Evolutionary conservation across 495 filamentous ascomycete species (phyloP).

Genomic region (Astrothelium subdiscretum): DNA sequence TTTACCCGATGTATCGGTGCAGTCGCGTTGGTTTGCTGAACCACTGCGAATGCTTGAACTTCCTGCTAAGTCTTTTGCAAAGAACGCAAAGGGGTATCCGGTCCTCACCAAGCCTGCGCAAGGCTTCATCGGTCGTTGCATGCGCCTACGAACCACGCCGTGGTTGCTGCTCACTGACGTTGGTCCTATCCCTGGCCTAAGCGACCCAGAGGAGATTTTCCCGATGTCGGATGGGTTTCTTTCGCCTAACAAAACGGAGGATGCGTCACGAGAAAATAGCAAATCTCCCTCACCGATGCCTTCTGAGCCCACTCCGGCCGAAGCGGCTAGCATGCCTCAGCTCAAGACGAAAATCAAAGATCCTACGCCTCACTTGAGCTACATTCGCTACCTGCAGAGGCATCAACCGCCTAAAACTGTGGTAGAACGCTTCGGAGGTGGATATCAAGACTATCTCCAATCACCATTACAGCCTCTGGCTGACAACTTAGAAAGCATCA

Average conservation of each 20-base stretch:
- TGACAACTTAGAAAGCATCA: conserved; percentile 92
- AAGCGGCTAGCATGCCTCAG: conserved; percentile 39
- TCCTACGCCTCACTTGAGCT: conserved; percentile 58
- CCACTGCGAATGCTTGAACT: conserved; percentile 73
- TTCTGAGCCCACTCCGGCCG: conserved; percentile 47
- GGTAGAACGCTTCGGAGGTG: conserved; percentile 59
- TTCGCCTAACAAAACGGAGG: conserved; percentile 30
- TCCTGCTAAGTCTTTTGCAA: conserved; percentile 53
- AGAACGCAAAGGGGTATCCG: conserved; percentile 69
- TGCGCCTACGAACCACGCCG: conserved; percentile 66
- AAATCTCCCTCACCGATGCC: conserved; percentile 36
- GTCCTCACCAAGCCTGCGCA: conserved; percentile 76
- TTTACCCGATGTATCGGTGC: conserved; percentile 59
- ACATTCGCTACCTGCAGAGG: conserved; percentile 72
- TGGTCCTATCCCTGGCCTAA: conserved; percentile 49
- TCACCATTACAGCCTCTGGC: conserved; percentile 87
- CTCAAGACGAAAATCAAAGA: conserved; percentile 36
- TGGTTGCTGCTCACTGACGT: conserved; percentile 75
- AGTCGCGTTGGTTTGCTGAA: conserved; percentile 89
- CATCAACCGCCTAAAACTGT: conserved; percentile 56
- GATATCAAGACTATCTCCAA: conserved; percentile 91
- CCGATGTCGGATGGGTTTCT: conserved; percentile 27
- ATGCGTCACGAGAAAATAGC: conserved; percentile 15
- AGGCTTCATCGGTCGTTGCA: conserved; percentile 63
- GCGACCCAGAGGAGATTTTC: conserved; percentile 29